These are phyloP conservation scores for Ogataea henricii DNA, from an alignment of 805 yeast species.

Conservation along the genomic window DNA sequence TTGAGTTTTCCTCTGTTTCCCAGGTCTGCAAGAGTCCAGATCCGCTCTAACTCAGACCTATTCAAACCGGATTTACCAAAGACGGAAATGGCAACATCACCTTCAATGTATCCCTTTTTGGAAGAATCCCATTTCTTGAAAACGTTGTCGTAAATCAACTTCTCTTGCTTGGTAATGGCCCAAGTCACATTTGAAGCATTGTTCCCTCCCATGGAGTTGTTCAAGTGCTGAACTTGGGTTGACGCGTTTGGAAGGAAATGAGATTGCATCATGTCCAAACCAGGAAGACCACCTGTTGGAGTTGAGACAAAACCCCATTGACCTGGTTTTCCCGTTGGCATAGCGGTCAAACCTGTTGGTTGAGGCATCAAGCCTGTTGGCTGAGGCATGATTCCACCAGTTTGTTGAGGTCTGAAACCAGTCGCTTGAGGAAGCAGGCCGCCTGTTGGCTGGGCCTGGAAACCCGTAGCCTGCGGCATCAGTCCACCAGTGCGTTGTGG, in stretches of 20 bases:
- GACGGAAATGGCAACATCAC: constrained; percentile 79
- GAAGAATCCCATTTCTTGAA: constrained; percentile 83
- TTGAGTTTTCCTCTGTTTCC: constrained; percentile 81
- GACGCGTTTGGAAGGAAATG: constrained; percentile 62
- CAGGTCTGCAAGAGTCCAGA: constrained; percentile 88
- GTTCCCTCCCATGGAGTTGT: constrained; percentile 33
- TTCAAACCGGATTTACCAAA: constrained; percentile 90
- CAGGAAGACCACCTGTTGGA: constrained; percentile 73
- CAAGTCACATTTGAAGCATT: constrained; percentile 60
- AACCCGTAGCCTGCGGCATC: constrained; percentile 13
- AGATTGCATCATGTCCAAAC: constrained; percentile 63
- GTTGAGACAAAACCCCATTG: constrained; percentile 77
- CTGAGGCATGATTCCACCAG: constrained; percentile 34
- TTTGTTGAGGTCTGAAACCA: constrained; percentile 38
- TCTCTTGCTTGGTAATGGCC: constrained; percentile 88
- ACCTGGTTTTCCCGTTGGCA: constrained; percentile 67
- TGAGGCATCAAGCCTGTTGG: constrained; percentile 41
- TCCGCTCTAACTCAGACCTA: constrained; percentile 81
- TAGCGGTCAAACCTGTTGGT: constrained; percentile 50
- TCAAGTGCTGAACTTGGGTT: constrained; percentile 30
- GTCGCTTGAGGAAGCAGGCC: constrained; percentile 21
- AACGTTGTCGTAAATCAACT: constrained; percentile 79
- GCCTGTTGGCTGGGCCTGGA: constrained; percentile 40
- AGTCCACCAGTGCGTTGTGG: constrained; percentile 31
- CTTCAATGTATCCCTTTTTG: constrained; percentile 70